Conservation (phyloP, 768 basidiomycete species). For the Butyriboletus loyo region DNA sequence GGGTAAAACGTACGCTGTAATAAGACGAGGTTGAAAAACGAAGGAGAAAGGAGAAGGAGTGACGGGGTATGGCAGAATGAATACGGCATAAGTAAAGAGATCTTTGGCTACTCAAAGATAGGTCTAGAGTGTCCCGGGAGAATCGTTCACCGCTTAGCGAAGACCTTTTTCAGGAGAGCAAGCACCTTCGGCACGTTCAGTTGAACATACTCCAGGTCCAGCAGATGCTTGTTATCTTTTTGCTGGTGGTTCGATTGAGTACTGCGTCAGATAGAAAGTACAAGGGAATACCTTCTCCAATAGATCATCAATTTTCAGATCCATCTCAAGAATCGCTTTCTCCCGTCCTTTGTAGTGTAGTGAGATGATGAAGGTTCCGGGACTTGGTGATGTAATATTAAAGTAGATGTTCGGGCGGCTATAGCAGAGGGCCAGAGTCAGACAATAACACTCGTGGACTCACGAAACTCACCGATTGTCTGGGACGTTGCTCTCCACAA, state of each 20-base stretch:
- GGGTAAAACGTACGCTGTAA: slow-evolving; percentile 16
- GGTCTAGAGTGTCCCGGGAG: slow-evolving; percentile 6
- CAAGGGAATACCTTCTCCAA: slow-evolving; percentile 78
- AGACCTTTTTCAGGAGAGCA: slow-evolving; percentile 89
- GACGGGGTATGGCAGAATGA: slow-evolving; percentile 32
- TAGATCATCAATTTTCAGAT: slow-evolving; percentile 96
- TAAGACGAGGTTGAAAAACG: slow-evolving; percentile 10
- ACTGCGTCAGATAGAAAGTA: not conserved
- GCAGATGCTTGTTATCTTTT: slow-evolving; percentile 96
- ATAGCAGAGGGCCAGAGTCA: slow-evolving; percentile 2
- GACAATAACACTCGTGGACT: not conserved
- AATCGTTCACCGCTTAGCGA: slow-evolving; percentile 69
- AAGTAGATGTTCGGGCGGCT: slow-evolving; percentile 99
- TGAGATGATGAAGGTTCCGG: slow-evolving; percentile 98
- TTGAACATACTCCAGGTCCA: slow-evolving; percentile 98
- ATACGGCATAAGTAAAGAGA: slow-evolving; percentile 35
- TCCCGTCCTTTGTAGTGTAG: slow-evolving; percentile 98
- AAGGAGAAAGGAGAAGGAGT: slow-evolving; percentile 16
- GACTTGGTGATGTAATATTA: slow-evolving; percentile 96
- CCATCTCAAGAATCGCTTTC: slow-evolving; percentile 99
- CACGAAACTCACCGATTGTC: slow-evolving; percentile 76
- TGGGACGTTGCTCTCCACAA: slow-evolving; percentile 98
- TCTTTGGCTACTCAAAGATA: slow-evolving; percentile 16
- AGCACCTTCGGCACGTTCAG: slow-evolving; percentile 95
- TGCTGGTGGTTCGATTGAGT: slow-evolving; percentile 57